Conservation (phyloP, 192 early-diverging fungal species). For the Dimargaris xerosporica region DNA sequence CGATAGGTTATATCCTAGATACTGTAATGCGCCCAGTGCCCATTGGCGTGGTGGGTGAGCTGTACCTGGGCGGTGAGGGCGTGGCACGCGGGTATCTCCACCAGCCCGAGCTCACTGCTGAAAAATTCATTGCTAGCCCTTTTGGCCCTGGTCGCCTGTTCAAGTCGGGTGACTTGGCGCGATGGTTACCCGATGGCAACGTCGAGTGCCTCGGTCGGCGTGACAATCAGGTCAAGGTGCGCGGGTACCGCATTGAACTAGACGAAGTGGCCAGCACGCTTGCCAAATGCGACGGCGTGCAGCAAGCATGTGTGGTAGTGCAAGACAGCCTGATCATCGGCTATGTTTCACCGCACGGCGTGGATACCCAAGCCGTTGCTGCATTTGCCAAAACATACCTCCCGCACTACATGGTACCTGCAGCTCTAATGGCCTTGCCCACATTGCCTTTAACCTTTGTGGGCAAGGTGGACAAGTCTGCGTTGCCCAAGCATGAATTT, state of each 20-base stretch:
- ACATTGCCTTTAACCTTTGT: neutral
- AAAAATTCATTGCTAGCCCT: constrained; percentile 22
- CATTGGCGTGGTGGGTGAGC: constrained; percentile 21
- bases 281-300: constrained; percentile 11
- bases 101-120: constrained; percentile 16
- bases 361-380: no score
- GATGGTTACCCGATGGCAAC: constrained; percentile 19
- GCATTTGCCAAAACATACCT: neutral
- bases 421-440: neutral
- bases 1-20: constrained; percentile 20
- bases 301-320: constrained; percentile 15
- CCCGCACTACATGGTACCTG: neutral
- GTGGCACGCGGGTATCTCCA: constrained; percentile 19
- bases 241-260: constrained; percentile 22
- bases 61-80: constrained; percentile 17
- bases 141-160: constrained; percentile 19
- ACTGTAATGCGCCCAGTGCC: constrained; percentile 11
- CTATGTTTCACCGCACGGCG: neutral
- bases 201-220: constrained; percentile 19
- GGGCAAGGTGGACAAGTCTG: neutral
- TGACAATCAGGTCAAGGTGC: constrained; percentile 24
- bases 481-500: neutral
- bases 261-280: constrained; percentile 17
- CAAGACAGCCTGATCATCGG: neutral
- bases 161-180: constrained; percentile 19